These are phyloP conservation scores for Saprolegnia parasitica DNA, from an alignment of 352 stramenopile genomes.

Conservation along the genomic window DNA sequence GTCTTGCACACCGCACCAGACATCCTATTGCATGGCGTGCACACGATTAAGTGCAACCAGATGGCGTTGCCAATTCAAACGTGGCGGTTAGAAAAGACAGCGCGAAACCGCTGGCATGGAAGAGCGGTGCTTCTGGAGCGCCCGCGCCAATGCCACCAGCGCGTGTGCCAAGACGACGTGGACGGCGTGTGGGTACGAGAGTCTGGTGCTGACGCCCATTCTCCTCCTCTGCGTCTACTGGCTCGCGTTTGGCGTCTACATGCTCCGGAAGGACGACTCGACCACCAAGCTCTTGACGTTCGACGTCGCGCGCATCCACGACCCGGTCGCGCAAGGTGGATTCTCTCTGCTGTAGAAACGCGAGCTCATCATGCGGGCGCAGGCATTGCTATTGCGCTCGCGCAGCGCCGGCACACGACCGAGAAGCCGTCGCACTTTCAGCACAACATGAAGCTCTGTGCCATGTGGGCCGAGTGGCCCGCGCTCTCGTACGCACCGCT, in stretches of 20 bases:
- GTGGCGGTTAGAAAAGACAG: too few species aligned
- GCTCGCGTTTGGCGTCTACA: not conserved
- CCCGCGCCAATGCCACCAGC: too few species aligned
- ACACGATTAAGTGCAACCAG: too few species aligned
- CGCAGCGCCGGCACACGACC: slow-evolving; percentile 12
- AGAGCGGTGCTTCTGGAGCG: too few species aligned
- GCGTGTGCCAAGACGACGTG: not conserved
- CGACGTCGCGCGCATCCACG: slow-evolving; percentile 10
- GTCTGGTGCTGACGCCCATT: not conserved
- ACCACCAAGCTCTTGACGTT: slow-evolving; percentile 1
- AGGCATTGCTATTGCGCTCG: slow-evolving; percentile 25
- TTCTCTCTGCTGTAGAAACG: not conserved
- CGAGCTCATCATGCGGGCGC: not conserved
- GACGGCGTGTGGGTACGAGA: not conserved
- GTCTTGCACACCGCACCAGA: too few species aligned
- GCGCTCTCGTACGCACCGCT: slow-evolving; percentile 24
- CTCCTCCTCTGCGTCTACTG: not conserved
- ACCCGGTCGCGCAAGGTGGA: slow-evolving; percentile 23
- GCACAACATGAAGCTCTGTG: slow-evolving; percentile 25
- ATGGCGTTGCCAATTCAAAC: too few species aligned
- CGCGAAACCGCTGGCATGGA: too few species aligned
- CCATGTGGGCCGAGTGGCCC: slow-evolving; percentile 22
- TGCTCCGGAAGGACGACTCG: not conserved
- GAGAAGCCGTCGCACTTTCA: slow-evolving; percentile 4
- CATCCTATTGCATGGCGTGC: too few species aligned